Conservation (phyloP, 345 rosid species). For the Rhodamnia argentea region DNA sequence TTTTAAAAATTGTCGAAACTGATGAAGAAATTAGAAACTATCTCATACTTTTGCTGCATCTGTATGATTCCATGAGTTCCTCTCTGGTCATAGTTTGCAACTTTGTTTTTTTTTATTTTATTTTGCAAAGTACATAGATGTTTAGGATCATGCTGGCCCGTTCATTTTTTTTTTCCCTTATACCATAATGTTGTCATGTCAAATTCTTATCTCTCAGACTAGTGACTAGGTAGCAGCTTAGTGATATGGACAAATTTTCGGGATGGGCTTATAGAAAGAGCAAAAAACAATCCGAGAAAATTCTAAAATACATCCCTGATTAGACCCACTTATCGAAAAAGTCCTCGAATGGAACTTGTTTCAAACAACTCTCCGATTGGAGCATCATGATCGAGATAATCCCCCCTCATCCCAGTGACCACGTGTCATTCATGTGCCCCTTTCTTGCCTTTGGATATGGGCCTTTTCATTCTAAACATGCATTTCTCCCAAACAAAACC, state of each 20-base stretch:
- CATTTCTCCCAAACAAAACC: not conserved
- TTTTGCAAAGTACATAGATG: not conserved
- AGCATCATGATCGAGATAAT: not conserved
- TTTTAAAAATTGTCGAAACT: not conserved
- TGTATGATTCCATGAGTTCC: not conserved
- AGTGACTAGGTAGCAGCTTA: not conserved
- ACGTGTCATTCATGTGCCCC: not conserved
- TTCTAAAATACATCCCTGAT: not conserved
- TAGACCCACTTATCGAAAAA: not conserved
- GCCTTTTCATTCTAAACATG: not conserved
- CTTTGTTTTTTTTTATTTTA: not conserved
- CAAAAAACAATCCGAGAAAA: fast-evolving
- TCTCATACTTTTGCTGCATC: not conserved
- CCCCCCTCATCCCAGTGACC: not conserved
- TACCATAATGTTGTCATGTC: not conserved
- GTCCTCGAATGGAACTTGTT: not conserved
- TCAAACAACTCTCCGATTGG: not conserved
- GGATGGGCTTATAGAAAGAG: fast-evolving
- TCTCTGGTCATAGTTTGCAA: not conserved
- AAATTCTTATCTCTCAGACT: not conserved
- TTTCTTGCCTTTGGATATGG: not conserved
- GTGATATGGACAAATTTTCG: not conserved
- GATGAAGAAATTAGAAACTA: not conserved
- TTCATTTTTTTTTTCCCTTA: not conserved
- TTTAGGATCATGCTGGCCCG: not conserved